These are phyloP conservation scores for Talaromyces atroroseus DNA, from an alignment of 2,329 filamentous ascomycete species.

Conservation along the genomic window DNA sequence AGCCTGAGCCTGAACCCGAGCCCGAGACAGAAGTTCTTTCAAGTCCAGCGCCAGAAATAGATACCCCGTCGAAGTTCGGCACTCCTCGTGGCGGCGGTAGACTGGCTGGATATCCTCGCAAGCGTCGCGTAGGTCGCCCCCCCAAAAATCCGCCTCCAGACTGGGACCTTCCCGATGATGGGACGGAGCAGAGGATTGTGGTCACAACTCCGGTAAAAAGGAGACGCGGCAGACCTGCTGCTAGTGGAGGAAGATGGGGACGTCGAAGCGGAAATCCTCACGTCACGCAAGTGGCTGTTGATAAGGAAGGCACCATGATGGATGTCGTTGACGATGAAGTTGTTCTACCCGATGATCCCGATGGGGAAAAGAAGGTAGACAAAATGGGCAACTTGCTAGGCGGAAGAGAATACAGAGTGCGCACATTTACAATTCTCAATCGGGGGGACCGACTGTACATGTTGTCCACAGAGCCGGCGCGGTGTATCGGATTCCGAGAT, in stretches of 20 bases:
- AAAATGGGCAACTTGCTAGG: conserved; percentile 76
- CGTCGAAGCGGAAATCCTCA: conserved; percentile 68
- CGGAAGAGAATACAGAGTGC: conserved; percentile 87
- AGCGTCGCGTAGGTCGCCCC: conserved; percentile 72
- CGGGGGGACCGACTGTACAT: conserved; percentile 88
- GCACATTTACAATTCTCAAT: conserved; percentile 85
- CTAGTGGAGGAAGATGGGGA: conserved; percentile 64
- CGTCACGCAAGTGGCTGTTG: conserved; percentile 76
- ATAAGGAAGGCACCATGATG: conserved; percentile 88
- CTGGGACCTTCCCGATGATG: conserved; percentile 58
- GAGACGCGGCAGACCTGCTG: conserved; percentile 52
- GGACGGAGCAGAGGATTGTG: conserved; percentile 39
- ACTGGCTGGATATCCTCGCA: conserved; percentile 59
- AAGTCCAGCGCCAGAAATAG: conserved; percentile 35
- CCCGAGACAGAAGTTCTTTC: conserved; percentile 36
- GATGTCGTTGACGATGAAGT: conserved; percentile 91
- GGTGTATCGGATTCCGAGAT: conserved; percentile 94
- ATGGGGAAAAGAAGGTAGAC: conserved; percentile 91
- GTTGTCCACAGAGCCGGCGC: conserved; percentile 94
- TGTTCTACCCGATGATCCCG: conserved; percentile 75
- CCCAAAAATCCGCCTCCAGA: conserved; percentile 79
- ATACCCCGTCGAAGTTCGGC: conserved; percentile 38
- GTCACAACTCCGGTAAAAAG: conserved; percentile 49
- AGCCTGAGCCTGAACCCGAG: conserved; percentile 26
- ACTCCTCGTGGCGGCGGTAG: conserved; percentile 48